A percentile compares a stretch with the other conserved stretches of the same genome.
These are phyloP conservation scores for Zygnema cylindricum DNA, from an alignment of 139 green algal genomes.

Conservation along the genomic window DNA sequence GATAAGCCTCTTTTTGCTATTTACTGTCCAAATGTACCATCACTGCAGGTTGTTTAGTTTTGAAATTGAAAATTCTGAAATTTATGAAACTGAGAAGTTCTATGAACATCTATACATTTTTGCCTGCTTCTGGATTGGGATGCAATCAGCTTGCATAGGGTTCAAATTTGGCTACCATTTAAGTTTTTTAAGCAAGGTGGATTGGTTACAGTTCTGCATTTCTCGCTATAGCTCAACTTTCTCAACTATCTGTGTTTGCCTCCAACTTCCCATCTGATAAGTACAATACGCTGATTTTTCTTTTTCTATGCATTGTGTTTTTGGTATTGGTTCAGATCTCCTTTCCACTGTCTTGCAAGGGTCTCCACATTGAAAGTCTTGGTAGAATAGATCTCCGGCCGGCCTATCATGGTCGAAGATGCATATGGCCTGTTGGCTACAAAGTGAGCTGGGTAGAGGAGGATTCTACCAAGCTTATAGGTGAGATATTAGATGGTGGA, in stretches of 20 bases:
- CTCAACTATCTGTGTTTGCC: background rate
- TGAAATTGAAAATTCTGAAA: no score
- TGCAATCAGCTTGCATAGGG: no score
- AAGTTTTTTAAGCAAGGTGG: background rate
- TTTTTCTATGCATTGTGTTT: background rate
- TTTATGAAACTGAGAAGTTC: no score
- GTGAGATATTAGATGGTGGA: constrained; percentile 1
- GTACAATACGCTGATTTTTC: background rate
- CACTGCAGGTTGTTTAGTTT: no score
- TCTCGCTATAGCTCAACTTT: background rate
- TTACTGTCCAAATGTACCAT: no score
- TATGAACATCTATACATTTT: no score
- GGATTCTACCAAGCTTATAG: background rate
- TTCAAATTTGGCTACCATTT: no score
- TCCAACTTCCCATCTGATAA: background rate
- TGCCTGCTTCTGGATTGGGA: no score
- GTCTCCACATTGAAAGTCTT: background rate
- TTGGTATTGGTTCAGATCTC: background rate
- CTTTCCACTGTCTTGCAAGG: constrained; percentile 3
- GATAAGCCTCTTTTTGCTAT: no score
- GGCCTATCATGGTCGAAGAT: background rate
- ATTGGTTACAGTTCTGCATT: background rate
- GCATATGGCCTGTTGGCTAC: constrained; percentile 1
- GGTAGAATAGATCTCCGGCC: background rate
- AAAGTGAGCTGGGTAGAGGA: background rate